Evolutionary conservation across 129 eudicot genomes (phyloP).

Genomic region (Escallonia herrerae): DNA sequence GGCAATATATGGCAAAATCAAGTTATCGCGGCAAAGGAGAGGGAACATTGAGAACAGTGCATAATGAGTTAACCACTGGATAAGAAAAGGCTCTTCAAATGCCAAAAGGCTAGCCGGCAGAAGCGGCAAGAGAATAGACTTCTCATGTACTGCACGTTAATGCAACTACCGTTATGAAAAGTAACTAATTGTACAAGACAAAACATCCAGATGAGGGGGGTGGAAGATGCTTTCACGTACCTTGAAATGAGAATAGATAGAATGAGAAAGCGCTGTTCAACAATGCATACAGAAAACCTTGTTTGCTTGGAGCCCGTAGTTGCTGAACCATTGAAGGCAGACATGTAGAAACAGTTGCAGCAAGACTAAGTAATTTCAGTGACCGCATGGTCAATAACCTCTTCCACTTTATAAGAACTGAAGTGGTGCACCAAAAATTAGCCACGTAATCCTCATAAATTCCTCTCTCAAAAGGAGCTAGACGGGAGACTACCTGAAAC

Average conservation of each 20-base stretch:
- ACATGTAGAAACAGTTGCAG: slow-evolving; percentile 60
- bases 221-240: slow-evolving; percentile 23
- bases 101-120: slow-evolving; percentile 93
- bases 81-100: slow-evolving; percentile 65
- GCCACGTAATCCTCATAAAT: slow-evolving; percentile 96
- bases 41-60: slow-evolving; percentile 89
- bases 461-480: slow-evolving; percentile 99
- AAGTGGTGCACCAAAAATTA: slow-evolving; percentile 92
- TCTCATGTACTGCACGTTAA: slow-evolving; percentile 74
- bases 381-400: slow-evolving; percentile 55
- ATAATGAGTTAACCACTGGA: slow-evolving; percentile 58
- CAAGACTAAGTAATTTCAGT: slow-evolving; percentile 63
- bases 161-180: neutral
- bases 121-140: slow-evolving; percentile 87
- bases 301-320: slow-evolving; percentile 51
- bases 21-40: slow-evolving; percentile 69
- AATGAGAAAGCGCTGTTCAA: slow-evolving; percentile 72
- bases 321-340: slow-evolving; percentile 85
- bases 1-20: slow-evolving; percentile 58
- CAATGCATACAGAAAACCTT: slow-evolving; percentile 59
- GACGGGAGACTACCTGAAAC: slow-evolving; percentile 80
- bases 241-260: slow-evolving; percentile 90
- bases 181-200: neutral
- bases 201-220: neutral
- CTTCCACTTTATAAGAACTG: slow-evolving; percentile 79